A percentile compares a stretch with the other conserved stretches of the same genome.
Conservation (phyloP, 2,329 filamentous ascomycete genomes). For the Diaporthe humulicola region DNA sequence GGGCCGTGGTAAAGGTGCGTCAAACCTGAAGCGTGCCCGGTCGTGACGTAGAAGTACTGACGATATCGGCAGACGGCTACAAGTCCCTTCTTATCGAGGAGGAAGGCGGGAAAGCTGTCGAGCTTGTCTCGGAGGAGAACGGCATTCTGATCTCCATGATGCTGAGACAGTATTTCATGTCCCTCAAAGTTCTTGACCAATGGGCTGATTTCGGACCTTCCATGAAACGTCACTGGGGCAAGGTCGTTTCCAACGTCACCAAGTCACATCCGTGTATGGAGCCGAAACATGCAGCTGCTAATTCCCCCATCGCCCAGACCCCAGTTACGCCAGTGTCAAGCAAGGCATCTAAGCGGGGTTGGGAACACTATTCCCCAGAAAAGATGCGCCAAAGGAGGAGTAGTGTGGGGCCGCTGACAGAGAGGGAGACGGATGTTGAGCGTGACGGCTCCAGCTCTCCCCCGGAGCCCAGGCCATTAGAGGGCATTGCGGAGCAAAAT, state of each 20-base stretch:
- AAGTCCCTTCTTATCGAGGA: constrained; percentile 79
- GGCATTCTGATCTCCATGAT: constrained; percentile 89
- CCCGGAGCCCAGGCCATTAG: constrained; percentile 42
- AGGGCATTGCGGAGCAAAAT: constrained; percentile 49
- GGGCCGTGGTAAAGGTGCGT: constrained; percentile 78
- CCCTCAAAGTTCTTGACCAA: constrained; percentile 81
- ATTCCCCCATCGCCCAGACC: constrained; percentile 18
- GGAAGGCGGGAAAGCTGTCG: constrained; percentile 81
- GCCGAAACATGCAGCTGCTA: constrained; percentile 16
- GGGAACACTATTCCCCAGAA: constrained; percentile 54
- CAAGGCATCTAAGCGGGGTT: constrained; percentile 44
- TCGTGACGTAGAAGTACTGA: background rate
- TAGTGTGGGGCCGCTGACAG: constrained; percentile 54
- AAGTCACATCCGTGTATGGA: constrained; percentile 45
- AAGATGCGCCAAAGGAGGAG: constrained; percentile 52
- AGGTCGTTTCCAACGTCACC: constrained; percentile 73
- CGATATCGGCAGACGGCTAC: constrained; percentile 75
- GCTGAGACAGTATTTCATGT: constrained; percentile 92
- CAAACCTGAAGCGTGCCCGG: background rate
- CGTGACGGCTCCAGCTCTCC: constrained; percentile 45
- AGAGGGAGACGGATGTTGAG: constrained; percentile 45
- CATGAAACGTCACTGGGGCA: constrained; percentile 74
- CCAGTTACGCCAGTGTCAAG: background rate
- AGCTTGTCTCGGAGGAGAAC: constrained; percentile 87
- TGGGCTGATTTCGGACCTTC: constrained; percentile 80